These are phyloP conservation scores for Silene coronaria DNA, from an alignment of 179 eudicot genomes.

Conservation along the genomic window DNA sequence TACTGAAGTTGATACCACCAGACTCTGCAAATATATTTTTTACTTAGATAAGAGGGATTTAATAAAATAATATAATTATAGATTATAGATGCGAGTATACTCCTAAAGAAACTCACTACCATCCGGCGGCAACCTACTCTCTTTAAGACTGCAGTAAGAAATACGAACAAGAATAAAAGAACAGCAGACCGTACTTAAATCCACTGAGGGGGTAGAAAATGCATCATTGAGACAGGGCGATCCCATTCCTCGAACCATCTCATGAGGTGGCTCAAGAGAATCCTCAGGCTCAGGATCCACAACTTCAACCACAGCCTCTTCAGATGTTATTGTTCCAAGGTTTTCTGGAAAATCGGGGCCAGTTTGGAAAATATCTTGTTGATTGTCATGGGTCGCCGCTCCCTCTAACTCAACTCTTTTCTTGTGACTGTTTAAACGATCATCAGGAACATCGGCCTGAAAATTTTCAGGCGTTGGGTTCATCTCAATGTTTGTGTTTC, in stretches of 20 bases:
- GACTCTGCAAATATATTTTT: background rate
- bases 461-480: background rate
- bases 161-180: background rate
- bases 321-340: slow-evolving; percentile 6
- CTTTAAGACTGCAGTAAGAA: background rate
- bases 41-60: background rate
- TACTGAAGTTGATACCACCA: background rate
- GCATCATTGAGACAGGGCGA: background rate
- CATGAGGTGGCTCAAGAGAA: slow-evolving; percentile 28
- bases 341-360: slow-evolving; percentile 9
- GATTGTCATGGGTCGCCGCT: slow-evolving; percentile 6
- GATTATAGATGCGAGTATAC: no score
- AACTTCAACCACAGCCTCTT: slow-evolving; percentile 15
- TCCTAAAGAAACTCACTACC: background rate
- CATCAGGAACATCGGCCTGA: slow-evolving; percentile 3
- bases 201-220: slow-evolving; percentile 13
- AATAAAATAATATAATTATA: no score
- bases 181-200: slow-evolving; percentile 12
- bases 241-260: slow-evolving; percentile 27
- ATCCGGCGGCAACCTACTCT: background rate
- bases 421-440: slow-evolving; percentile 17
- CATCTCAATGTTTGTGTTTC: background rate
- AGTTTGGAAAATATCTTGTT: background rate
- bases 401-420: slow-evolving; percentile 15
- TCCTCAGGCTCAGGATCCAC: slow-evolving; percentile 20